Percentiles rank a stretch among this genome's conserved stretches.
phyloP scores from a whole-genome alignment of 192 early-diverging fungal species.

The Mortierella hygrophila region DNA sequence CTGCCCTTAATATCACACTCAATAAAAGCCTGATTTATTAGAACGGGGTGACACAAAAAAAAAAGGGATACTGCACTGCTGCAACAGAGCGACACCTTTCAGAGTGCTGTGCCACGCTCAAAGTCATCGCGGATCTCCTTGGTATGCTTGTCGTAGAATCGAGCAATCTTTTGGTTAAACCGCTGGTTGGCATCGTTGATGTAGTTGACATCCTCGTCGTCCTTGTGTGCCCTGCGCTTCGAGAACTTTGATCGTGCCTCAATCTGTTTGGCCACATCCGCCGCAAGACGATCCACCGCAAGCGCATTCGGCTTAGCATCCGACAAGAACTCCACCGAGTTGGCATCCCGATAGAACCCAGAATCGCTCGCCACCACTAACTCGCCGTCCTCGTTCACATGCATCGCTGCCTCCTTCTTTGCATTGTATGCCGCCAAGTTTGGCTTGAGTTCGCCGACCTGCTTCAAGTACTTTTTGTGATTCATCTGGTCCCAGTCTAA shows the following conservation, averaged over 20 bases:
- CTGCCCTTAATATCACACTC: background rate
- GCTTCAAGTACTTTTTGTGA: conserved; percentile 88
- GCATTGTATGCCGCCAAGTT: conserved; percentile 82
- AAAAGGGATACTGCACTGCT: background rate
- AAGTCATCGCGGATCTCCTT: conserved; percentile 91
- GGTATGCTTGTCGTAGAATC: conserved; percentile 96
- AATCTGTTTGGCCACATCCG: conserved; percentile 82
- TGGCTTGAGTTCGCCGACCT: conserved; percentile 86
- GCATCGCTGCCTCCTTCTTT: conserved; percentile 65
- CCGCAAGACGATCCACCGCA: conserved; percentile 78
- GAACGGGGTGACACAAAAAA: background rate
- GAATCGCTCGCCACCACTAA: conserved; percentile 52
- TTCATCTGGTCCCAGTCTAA: conserved; percentile 87
- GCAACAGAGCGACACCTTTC: conserved; percentile 30
- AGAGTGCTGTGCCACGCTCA: conserved; percentile 85
- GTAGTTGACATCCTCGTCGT: conserved; percentile 92
- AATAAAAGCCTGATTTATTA: background rate
- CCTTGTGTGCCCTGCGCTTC: conserved; percentile 73
- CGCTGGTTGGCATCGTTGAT: conserved; percentile 97
- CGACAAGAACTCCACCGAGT: conserved; percentile 75
- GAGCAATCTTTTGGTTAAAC: conserved; percentile 96
- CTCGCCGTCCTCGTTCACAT: conserved; percentile 55
- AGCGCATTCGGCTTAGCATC: conserved; percentile 71
- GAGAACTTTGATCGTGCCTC: conserved; percentile 73
- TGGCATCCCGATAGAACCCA: conserved; percentile 74